Conservation (phyloP, 148 eudicot species). For the Euryodendron excelsum region DNA sequence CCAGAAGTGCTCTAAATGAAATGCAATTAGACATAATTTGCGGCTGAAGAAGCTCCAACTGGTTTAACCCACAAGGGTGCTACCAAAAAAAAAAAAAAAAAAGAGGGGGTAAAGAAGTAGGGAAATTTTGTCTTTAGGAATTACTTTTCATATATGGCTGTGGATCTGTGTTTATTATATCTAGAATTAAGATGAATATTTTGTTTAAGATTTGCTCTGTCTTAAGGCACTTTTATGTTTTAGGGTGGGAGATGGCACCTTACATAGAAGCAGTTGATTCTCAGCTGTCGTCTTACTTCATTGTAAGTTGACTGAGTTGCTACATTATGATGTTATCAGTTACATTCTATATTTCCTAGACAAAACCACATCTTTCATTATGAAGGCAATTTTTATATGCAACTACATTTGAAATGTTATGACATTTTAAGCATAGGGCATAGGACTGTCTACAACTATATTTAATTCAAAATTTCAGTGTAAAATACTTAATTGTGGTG, state of each 20-base stretch:
- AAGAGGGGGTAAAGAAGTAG: background rate
- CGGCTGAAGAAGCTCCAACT: background rate
- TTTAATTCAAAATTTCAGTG: background rate
- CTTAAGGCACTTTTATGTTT: constrained; percentile 22
- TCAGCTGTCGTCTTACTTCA: constrained; percentile 61
- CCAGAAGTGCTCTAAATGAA: background rate
- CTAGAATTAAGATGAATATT: background rate
- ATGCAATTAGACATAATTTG: background rate
- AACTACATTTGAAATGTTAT: background rate
- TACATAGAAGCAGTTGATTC: constrained; percentile 96
- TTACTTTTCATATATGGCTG: background rate
- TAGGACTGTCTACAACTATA: background rate
- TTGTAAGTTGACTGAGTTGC: constrained; percentile 45
- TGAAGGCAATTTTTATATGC: background rate
- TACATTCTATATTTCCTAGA: background rate
- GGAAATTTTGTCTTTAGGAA: background rate
- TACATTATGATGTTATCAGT: background rate
- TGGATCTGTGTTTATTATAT: constrained; percentile 1
- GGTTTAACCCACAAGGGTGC: background rate
- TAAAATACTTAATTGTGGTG: background rate
- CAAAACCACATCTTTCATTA: background rate
- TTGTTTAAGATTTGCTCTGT: background rate
- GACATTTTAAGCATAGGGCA: background rate
- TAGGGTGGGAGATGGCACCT: constrained; percentile 97
- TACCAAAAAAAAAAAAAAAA: too few relatives aligned